phyloP scores from a whole-genome alignment of 495 filamentous ascomycete genomes.

The Aspergillus mulundensis region DNA sequence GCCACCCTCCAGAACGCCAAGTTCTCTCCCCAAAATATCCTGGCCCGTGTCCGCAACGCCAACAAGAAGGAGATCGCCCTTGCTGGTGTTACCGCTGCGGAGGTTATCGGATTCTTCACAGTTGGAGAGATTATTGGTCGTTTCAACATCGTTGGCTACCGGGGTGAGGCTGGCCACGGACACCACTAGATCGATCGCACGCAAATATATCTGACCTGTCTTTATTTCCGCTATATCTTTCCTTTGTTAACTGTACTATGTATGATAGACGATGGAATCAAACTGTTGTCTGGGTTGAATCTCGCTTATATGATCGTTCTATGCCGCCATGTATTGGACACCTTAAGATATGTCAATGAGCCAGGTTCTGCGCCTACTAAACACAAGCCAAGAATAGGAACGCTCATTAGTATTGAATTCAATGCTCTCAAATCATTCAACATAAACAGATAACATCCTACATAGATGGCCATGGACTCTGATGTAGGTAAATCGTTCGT shows the following conservation, averaged over 20 bases:
- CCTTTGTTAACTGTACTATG: slow-evolving; percentile 41
- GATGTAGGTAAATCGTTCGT: too few relatives aligned
- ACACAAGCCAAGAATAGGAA: neutral
- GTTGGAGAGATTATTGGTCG: slow-evolving; percentile 95
- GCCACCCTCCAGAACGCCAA: slow-evolving; percentile 41
- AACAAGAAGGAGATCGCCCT: slow-evolving; percentile 62
- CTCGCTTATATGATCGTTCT: slow-evolving; percentile 9
- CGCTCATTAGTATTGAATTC: neutral
- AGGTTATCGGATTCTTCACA: slow-evolving; percentile 95
- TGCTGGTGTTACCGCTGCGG: slow-evolving; percentile 72
- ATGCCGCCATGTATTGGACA: neutral
- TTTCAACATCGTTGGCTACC: slow-evolving; percentile 90
- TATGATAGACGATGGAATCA: slow-evolving; percentile 55
- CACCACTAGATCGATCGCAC: slow-evolving; percentile 51
- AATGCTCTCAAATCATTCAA: too few relatives aligned
- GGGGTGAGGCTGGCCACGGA: slow-evolving; percentile 57
- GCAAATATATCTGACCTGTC: slow-evolving; percentile 29
- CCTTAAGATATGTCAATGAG: neutral
- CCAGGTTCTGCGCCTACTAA: neutral
- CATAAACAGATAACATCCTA: too few relatives aligned
- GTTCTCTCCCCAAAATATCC: slow-evolving; percentile 44
- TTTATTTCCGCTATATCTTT: slow-evolving; percentile 28
- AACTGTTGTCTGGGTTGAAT: slow-evolving; percentile 48
- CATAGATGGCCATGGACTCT: too few relatives aligned
- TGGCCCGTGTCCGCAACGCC: slow-evolving; percentile 65